phyloP scores from a whole-genome alignment of 306 rosid species.

The Prunus dulcis region DNA sequence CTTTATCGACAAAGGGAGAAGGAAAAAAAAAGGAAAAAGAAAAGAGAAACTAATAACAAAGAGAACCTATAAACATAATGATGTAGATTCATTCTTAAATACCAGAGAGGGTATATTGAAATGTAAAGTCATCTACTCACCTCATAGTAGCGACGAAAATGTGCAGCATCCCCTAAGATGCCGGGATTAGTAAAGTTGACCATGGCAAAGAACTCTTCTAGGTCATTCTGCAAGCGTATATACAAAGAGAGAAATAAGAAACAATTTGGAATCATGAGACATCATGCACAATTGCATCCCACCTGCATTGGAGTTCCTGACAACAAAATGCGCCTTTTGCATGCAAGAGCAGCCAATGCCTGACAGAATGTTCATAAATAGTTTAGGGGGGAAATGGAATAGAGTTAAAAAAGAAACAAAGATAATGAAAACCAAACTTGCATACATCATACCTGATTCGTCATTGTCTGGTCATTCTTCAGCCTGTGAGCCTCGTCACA shows the following conservation, averaged over 20 bases:
- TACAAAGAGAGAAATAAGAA: slow-evolving; percentile 4
- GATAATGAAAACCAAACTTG: not conserved
- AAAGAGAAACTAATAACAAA: not conserved
- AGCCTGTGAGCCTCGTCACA: slow-evolving; percentile 98
- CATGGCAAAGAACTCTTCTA: slow-evolving; percentile 93
- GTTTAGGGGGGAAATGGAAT: not conserved
- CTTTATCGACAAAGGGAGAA: not conserved
- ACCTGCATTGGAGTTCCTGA: slow-evolving; percentile 99
- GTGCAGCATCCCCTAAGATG: slow-evolving; percentile 63
- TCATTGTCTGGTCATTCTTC: slow-evolving; percentile 91
- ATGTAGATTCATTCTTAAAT: not conserved
- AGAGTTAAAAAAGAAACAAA: slow-evolving; percentile 8
- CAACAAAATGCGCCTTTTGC: slow-evolving; percentile 76
- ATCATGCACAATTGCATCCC: slow-evolving; percentile 14
- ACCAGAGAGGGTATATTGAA: not conserved
- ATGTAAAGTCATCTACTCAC: slow-evolving; percentile 38
- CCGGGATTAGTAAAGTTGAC: slow-evolving; percentile 94
- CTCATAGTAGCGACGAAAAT: slow-evolving; percentile 89
- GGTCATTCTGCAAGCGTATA: slow-evolving; percentile 71
- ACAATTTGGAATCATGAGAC: slow-evolving; percentile 8
- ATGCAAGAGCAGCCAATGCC: slow-evolving; percentile 90
- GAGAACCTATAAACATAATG: not conserved
- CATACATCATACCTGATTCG: slow-evolving; percentile 66
- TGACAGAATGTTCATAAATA: slow-evolving; percentile 20
- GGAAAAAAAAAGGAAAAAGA: not conserved